Base-by-base conservation (phyloP, 805 yeast genomes). In the Kodamaea laetipori region DNA sequence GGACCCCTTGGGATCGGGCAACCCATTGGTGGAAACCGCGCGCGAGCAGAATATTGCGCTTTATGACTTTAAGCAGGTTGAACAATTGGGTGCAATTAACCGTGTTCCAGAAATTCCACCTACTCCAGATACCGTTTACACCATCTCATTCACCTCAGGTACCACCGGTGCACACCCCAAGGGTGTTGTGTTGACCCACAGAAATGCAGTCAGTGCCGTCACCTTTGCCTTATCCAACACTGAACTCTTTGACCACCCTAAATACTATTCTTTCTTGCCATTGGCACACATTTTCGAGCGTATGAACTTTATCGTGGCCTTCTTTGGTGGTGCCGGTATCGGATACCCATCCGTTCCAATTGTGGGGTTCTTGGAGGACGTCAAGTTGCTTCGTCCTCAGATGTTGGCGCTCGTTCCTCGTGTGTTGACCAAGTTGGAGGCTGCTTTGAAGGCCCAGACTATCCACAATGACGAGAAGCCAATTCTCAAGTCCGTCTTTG, bases 161-260 rank as follows among this genome's bases (percentile, higher is more conserved):
- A 82, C 88, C 16, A 81, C 86, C n/a, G 90, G 94, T 44, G 77
- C 82, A 33, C 54, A 63, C 43, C 88, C 92, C 48, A 86, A 86
- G 67, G 92, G 92, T 54, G 92, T 83, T 18, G 78, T 81, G 23
- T 66, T 84, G 48, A 46, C 57, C 12, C 65, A 60, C 32, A 41
- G 41, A 11, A 51, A 46, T 32, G 57, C 55, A 4, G 53, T 55
- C 15, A 41, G 57, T 10, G 57, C 54, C 13, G 47, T 50, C 6
- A 48, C 49, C 4, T 46, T 47, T 23, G 10, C 40, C 26, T 17
- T 32, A 7, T 39, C 47, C 40, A 41, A 51, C 8, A 44, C 47
- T 1, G 46, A 46, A 16, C 43, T 47, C 7, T 45, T 48, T 30
- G 23, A 41, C 5, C 34, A 32, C 31, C 36, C 45, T 7, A 42